Evolutionary conservation across 768 basidiomycete genomes (phyloP).

Genomic region (Boletus coccyginus): DNA sequence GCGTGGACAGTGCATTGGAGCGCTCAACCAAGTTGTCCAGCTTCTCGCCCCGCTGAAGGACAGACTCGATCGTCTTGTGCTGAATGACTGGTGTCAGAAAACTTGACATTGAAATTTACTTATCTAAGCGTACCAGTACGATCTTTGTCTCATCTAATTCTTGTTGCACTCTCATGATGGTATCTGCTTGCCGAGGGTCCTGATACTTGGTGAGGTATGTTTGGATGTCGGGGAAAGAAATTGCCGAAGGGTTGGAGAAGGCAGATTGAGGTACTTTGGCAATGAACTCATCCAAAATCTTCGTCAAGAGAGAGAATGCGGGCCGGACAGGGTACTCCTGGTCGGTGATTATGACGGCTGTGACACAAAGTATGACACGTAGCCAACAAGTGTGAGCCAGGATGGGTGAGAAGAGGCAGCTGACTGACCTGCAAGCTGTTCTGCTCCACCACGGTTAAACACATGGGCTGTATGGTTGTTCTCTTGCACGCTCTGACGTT

Average conservation of each 20-base stretch:
- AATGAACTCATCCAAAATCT: constrained; percentile 90
- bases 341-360: constrained; percentile 91
- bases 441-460: constrained; percentile 86
- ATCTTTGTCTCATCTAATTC: constrained; percentile 99
- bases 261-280: constrained; percentile 72
- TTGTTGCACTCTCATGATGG: constrained; percentile 97
- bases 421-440: constrained; percentile 74
- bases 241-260: constrained; percentile 61
- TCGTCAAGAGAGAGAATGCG: constrained; percentile 92
- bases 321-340: constrained; percentile 95
- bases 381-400: not conserved
- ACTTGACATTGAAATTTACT: not conserved
- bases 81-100: constrained; percentile 30
- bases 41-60: constrained; percentile 94
- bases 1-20: constrained; percentile 81
- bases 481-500: constrained; percentile 93
- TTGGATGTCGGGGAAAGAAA: constrained; percentile 74
- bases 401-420: not conserved
- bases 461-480: constrained; percentile 92
- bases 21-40: constrained; percentile 94
- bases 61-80: constrained; percentile 99
- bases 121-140: constrained; percentile 64
- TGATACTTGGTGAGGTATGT: constrained; percentile 90
- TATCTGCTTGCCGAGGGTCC: constrained; percentile 95
- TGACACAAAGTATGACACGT: constrained; percentile 3